Evolutionary conservation across 164 flowering plant species (phyloP), one percentile per base, ranked within the genome.

Genomic region (Aristolochia contorta): DNA sequence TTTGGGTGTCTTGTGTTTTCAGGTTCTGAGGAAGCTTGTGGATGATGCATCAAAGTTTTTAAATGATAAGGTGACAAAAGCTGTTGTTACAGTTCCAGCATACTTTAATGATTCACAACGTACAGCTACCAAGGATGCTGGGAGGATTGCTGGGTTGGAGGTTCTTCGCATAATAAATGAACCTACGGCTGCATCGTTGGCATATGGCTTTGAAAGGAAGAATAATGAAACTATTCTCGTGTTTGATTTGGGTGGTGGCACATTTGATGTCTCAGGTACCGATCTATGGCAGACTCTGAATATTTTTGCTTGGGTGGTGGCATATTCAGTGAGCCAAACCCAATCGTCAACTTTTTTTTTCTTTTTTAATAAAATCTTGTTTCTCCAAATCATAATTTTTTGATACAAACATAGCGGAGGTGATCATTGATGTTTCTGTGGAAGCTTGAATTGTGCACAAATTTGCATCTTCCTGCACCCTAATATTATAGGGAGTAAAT

Each of bases 61-160:
- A 77, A 91, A 85, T 60, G 94, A 91, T 56, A 85, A 84, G 67
- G 96, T 91, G 3, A 80, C 90, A 2, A 91, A 89, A 71, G 96
- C 97, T n/a, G 97, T 91, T 16, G 91, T 91, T 9, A 91, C 97
- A 0, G 97, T 91, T 19, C 97, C 96, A 47, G 97, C 97, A 1
- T 91, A 91, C 77, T 91, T 91, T 69, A 91, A 91, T 78, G 97
- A 91, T 62, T 86, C 96, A 2, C 97, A 91, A 63, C 81, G 97
- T 66, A 91, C 97, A 18, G 96, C 97, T n/a, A 91, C 97, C 16
- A 88, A 91, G 70, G 97, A 91, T 81, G 96, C 97, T 71, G 97
- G 96, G 22, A 87, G 96, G 23, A 91, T 91, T 74, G 97, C 97
- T 58, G 97, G 96, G 16, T 68, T 91, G 37, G 97, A 91, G 48